Evolutionary conservation across 2,329 filamentous ascomycete species (phyloP).

Genomic region (Plectosphaerella plurivora): DNA sequence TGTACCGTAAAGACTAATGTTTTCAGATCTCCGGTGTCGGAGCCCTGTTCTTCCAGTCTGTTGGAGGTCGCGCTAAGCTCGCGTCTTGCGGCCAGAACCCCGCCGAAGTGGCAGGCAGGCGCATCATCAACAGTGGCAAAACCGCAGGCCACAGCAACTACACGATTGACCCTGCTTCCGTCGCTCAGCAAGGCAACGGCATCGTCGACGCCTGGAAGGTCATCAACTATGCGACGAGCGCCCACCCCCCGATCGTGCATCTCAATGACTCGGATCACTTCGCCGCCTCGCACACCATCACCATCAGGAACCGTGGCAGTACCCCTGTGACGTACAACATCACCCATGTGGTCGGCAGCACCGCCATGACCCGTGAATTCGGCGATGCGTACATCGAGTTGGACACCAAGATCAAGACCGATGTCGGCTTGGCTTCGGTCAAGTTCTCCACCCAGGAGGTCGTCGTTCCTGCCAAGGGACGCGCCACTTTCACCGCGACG

Average conservation of each 20-base stretch:
- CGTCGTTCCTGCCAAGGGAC: not conserved
- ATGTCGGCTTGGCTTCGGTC: not conserved
- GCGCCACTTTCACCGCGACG: not conserved
- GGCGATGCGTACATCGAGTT: slow-evolving; percentile 1
- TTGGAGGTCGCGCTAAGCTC: slow-evolving; percentile 9
- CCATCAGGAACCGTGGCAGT: not conserved
- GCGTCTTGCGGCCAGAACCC: not conserved
- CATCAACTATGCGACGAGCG: slow-evolving; percentile 4
- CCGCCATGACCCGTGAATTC: slow-evolving; percentile 1
- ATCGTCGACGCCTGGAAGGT: slow-evolving; percentile 9
- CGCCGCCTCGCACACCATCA: slow-evolving; percentile 1
- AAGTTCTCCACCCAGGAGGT: not conserved
- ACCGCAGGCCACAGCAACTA: not conserved
- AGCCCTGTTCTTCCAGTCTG: slow-evolving; percentile 18
- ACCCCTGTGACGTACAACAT: slow-evolving; percentile 5
- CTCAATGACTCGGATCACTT: slow-evolving; percentile 12
- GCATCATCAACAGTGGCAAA: slow-evolving; percentile 5
- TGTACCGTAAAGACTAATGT: not conserved
- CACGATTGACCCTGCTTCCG: not conserved
- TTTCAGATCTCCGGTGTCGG: slow-evolving; percentile 27
- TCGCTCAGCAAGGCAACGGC: slow-evolving; percentile 7
- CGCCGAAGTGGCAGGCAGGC: not conserved
- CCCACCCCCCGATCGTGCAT: slow-evolving; percentile 3
- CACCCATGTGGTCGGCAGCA: slow-evolving; percentile 3
- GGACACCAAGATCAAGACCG: not conserved